Conservation (phyloP, 148 eudicot genomes). For the Simmondsia chinensis region DNA sequence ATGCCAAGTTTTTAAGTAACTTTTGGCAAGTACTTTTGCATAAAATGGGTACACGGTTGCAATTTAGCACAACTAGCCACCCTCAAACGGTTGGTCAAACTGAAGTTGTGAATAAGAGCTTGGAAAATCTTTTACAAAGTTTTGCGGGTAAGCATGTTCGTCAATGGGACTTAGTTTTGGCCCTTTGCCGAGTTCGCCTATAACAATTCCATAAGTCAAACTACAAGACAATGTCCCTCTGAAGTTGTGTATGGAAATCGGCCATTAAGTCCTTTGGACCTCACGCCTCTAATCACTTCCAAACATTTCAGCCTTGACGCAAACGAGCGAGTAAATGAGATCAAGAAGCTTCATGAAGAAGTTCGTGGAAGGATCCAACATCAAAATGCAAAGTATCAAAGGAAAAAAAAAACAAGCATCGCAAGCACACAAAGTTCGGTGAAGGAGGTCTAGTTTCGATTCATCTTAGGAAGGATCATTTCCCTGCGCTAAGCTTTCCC, state of each 20-base stretch:
- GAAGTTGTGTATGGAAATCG: not conserved
- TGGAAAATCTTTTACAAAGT: not conserved
- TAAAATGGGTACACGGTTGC: not conserved
- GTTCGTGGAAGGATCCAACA: not conserved
- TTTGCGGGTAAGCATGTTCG: not conserved
- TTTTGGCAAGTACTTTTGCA: not conserved
- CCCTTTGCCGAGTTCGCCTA: conserved; percentile 8
- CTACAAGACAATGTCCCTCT: conserved; percentile 2
- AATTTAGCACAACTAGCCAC: not conserved
- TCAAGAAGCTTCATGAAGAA: not conserved
- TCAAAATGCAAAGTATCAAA: not conserved
- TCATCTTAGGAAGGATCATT: not conserved
- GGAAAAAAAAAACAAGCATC: not conserved
- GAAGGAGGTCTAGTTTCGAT: not conserved
- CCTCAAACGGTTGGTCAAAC: conserved; percentile 1
- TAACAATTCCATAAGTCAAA: not conserved
- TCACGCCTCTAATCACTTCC: not conserved
- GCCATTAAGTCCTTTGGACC: not conserved
- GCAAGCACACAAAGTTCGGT: not conserved
- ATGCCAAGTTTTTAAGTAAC: not conserved
- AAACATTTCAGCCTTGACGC: not conserved
- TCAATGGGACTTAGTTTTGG: not conserved
- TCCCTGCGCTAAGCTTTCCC: too few species aligned
- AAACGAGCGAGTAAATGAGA: not conserved
- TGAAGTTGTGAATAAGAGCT: not conserved